Conservation (phyloP, 768 basidiomycete species). For the Holtermanniella nyarrowii region DNA sequence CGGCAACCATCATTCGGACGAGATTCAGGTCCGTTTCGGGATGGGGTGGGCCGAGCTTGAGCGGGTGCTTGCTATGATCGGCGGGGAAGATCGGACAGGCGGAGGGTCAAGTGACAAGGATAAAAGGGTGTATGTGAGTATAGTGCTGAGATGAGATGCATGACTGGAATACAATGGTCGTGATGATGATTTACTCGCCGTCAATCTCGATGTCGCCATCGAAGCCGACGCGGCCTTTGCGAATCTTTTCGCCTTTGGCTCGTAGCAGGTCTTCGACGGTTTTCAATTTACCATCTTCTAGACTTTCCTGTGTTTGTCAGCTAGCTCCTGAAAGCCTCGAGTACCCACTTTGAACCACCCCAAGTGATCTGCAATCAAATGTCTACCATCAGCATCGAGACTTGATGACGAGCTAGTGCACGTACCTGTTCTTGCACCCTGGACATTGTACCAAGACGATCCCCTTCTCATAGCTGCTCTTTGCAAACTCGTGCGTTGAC, state of each 20-base stretch:
- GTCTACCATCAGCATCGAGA: constrained; percentile 11
- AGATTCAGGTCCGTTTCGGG: constrained; percentile 70
- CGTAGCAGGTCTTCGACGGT: constrained; percentile 75
- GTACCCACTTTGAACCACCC: constrained; percentile 40
- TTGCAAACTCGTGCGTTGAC: constrained; percentile 79
- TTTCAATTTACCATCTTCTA: constrained; percentile 48
- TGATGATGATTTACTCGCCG: not conserved
- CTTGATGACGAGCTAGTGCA: not conserved
- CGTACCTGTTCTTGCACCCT: constrained; percentile 73
- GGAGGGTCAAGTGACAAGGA: no score
- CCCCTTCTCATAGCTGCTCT: constrained; percentile 71
- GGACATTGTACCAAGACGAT: constrained; percentile 89
- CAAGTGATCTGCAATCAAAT: constrained; percentile 41
- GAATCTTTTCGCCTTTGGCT: constrained; percentile 66
- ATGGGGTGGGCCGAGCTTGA: constrained; percentile 74
- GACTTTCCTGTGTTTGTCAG: constrained; percentile 19
- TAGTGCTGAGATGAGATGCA: not conserved
- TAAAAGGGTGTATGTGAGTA: not conserved
- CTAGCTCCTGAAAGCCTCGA: not conserved
- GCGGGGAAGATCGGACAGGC: constrained; percentile 1
- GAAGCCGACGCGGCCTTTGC: constrained; percentile 22
- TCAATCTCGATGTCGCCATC: constrained; percentile 31
- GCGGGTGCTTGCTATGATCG: constrained; percentile 43
- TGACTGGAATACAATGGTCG: not conserved
- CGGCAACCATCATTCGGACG: constrained; percentile 86